Conservation (phyloP, 2,329 filamentous ascomycete species). For the Claviceps spartinae region DNA sequence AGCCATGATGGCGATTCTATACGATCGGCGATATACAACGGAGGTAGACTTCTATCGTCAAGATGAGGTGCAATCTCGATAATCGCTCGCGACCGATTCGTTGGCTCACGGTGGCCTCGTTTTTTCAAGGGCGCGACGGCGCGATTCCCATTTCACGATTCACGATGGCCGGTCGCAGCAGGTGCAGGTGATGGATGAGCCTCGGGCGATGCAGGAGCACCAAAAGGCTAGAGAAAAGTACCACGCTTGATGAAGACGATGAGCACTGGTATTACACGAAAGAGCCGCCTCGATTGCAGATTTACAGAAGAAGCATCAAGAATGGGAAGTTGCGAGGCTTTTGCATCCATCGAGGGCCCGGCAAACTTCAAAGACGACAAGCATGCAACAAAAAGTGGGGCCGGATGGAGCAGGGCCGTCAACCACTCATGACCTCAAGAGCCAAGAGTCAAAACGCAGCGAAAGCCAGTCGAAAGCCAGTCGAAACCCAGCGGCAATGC, state of each 20-base stretch:
- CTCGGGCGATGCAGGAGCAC: not conserved
- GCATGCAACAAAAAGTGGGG: not conserved
- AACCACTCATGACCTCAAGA: too few relatives aligned
- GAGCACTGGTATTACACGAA: not conserved
- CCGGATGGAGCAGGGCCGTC: too few relatives aligned
- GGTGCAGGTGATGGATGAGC: not conserved
- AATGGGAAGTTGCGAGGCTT: not conserved
- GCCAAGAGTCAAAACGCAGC: too few relatives aligned
- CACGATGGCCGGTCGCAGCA: not conserved
- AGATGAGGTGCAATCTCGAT: not conserved
- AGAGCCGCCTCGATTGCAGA: not conserved
- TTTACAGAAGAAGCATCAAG: not conserved
- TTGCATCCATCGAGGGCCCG: not conserved
- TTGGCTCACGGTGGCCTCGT: not conserved
- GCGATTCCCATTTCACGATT: not conserved
- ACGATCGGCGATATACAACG: not conserved
- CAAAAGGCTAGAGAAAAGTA: not conserved
- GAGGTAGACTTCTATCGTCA: not conserved
- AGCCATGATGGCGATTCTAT: slow-evolving; percentile 45
- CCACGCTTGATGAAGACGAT: not conserved
- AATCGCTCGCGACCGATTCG: not conserved
- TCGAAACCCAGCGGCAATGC: too few relatives aligned
- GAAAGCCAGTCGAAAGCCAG: too few relatives aligned
- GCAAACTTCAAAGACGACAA: not conserved
- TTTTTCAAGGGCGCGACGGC: not conserved